Base-by-base conservation (phyloP, 148 eudicot genomes). In the Rhododendron molle region DNA sequence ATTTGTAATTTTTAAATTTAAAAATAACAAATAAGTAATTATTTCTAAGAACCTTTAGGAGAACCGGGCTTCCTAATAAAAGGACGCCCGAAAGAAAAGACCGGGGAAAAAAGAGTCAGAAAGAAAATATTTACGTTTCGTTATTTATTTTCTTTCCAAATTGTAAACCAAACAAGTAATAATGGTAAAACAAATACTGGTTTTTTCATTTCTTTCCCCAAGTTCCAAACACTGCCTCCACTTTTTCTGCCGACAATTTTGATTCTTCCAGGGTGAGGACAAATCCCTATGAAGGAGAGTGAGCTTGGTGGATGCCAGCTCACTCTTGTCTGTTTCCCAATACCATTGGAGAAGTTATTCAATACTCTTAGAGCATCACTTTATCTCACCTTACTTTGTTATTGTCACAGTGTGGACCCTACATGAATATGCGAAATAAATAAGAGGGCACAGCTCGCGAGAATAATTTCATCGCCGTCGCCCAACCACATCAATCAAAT, bases 221-320 rank as follows among this genome's bases (percentile, higher is more conserved):
- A 36, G 47, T 76, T 76, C 47, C 79, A 40, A 76, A 76, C 79
- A 76, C 5, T 7, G 11, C 32, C 8, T 43, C 3, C 14, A 12
- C 88, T 86, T 32, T 71, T 30, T 32, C 8, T 71, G 76, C 76
- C 76, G 40, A 71, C 76, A 71, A 71, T 4, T 71, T 71, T 71
- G 38, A 71, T 71, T 13, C 76, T 30, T 71, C 20, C 36, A 71
- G 20, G 9, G 2, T 32, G 18, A 71, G 20, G 38, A 71, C 76
- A 71, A 71, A 32, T 71, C 16, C 36, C 14, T 14, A 13, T 30
- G 40, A 1, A 30, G 73, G 34, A 26, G 76, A 30, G 76, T 71
- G 76, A 71, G 76, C 76, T 30, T 71, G 38, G 76, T 71, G 40
- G 40, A 71, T 14, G 40, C 76, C 76, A 71, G 76, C 76, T 71